phyloP scores from a whole-genome alignment of 2,329 filamentous ascomycete species.

The Penicillium sp. region DNA sequence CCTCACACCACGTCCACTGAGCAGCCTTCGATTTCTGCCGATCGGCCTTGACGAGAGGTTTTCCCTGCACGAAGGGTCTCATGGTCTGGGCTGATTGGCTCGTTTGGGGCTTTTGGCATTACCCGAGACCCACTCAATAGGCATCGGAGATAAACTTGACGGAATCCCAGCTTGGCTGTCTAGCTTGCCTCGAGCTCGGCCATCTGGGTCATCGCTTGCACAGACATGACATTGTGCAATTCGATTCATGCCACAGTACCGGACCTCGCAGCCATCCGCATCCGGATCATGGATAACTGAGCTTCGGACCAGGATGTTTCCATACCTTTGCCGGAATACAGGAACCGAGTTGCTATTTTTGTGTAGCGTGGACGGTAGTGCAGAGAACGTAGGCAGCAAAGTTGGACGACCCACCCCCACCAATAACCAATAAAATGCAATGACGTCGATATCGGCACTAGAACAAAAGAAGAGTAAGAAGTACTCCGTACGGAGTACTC shows the following conservation, averaged over 20 bases:
- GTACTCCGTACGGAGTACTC: no score
- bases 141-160: background rate
- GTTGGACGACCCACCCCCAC: conserved; percentile 3
- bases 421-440: background rate
- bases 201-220: background rate
- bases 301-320: no score
- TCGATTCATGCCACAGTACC: background rate
- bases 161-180: background rate
- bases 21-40: background rate
- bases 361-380: background rate
- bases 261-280: background rate
- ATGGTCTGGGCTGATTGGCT: background rate
- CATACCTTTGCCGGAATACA: background rate
- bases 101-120: background rate
- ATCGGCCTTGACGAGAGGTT: background rate
- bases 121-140: background rate
- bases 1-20: background rate
- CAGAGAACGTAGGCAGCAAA: conserved; percentile 9
- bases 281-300: background rate
- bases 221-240: background rate
- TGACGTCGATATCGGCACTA: background rate
- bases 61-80: background rate
- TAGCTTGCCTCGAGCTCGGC: background rate
- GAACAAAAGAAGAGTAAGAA: background rate
- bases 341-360: conserved; percentile 4